Evolutionary conservation across 495 filamentous ascomycete genomes (phyloP).

Genomic region (Cairneyella variabilis): DNA sequence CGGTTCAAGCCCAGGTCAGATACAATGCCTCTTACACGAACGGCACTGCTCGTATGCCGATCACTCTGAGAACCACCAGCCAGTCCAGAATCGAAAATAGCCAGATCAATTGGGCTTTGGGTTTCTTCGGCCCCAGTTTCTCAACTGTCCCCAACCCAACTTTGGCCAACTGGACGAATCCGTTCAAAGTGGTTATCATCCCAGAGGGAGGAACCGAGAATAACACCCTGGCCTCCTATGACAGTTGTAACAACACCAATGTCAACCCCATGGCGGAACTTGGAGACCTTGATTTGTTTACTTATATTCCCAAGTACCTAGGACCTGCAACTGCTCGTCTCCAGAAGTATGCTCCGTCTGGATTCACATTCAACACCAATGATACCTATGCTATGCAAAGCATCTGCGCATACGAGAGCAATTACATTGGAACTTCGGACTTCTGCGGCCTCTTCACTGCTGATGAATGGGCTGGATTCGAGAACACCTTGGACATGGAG

Average conservation of each 20-base stretch:
- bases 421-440: constrained; percentile 27
- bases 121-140: constrained; percentile 38
- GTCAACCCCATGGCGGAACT: constrained; percentile 22
- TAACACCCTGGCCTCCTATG: constrained; percentile 45
- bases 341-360: constrained; percentile 31
- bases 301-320: constrained; percentile 33
- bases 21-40: constrained; percentile 44
- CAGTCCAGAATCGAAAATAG: constrained; percentile 48
- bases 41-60: constrained; percentile 40
- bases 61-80: constrained; percentile 45
- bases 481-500: constrained; percentile 33
- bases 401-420: constrained; percentile 37
- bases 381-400: constrained; percentile 41
- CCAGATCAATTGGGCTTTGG: constrained; percentile 38
- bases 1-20: constrained; percentile 33
- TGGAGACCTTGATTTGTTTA: constrained; percentile 31
- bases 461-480: constrained; percentile 38
- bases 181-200: constrained; percentile 43
- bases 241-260: constrained; percentile 33
- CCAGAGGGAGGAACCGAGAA: constrained; percentile 44
- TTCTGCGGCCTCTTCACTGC: constrained; percentile 38
- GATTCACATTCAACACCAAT: constrained; percentile 33
- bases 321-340: constrained; percentile 28
- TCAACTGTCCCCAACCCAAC: constrained; percentile 24
- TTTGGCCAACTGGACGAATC: constrained; percentile 27